Evolutionary conservation across 306 rosid genomes (phyloP).

Genomic region (Chamaecrista fasciculata): DNA sequence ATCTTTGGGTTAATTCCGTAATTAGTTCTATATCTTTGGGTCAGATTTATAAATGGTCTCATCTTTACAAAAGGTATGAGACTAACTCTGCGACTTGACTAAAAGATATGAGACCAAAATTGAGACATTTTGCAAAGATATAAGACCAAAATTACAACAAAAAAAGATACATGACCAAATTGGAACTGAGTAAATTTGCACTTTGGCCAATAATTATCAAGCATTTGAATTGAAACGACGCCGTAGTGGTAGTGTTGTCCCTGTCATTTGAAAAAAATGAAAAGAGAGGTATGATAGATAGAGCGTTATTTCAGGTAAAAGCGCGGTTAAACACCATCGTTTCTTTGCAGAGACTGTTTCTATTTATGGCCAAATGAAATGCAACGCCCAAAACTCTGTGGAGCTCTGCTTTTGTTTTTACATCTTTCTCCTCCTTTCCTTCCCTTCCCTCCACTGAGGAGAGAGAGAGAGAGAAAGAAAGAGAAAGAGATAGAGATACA

Average conservation of each 20-base stretch:
- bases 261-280: neutral
- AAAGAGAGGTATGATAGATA: constrained; percentile 50
- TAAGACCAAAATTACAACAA: too few species aligned
- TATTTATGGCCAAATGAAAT: constrained; percentile 46
- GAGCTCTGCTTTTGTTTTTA: constrained; percentile 13
- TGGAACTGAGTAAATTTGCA: too few species aligned
- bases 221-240: neutral
- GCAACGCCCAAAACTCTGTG: constrained; percentile 48
- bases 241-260: neutral
- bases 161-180: too few species aligned
- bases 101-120: too few species aligned
- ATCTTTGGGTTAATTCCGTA: too few species aligned
- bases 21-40: too few species aligned
- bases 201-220: too few species aligned
- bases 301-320: constrained; percentile 70
- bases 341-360: constrained; percentile 29
- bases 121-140: too few species aligned
- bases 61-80: too few species aligned
- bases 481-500: constrained; percentile 10
- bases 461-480: neutral
- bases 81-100: too few species aligned
- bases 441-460: too few species aligned
- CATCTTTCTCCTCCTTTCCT: constrained; percentile 23
- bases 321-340: constrained; percentile 16
- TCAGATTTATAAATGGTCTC: too few species aligned